Evolutionary conservation across 257 asterid genomes (phyloP).

Genomic region (Echites panduratus): DNA sequence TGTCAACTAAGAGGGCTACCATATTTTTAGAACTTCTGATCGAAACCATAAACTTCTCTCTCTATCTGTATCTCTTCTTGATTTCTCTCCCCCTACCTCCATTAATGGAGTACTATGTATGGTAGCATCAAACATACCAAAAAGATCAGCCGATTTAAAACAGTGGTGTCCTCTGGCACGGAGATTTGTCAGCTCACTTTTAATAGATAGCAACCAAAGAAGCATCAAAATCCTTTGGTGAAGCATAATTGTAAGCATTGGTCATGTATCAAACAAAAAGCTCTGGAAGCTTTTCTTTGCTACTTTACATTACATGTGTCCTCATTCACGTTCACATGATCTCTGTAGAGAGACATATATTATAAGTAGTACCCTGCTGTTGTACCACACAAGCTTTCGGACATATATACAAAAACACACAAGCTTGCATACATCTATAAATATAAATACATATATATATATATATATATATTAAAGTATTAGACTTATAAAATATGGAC

Average conservation of each 20-base stretch:
- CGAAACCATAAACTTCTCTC: neutral
- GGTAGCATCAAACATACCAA: neutral
- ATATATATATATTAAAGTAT: neutral
- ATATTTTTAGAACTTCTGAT: no score
- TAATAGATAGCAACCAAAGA: neutral
- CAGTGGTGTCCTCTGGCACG: neutral
- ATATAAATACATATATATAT: no score
- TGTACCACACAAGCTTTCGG: neutral
- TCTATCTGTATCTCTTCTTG: neutral
- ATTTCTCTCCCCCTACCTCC: neutral
- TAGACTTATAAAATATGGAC: neutral
- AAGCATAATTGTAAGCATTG: neutral
- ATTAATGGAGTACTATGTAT: neutral
- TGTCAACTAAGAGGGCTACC: no score
- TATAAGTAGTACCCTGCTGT: neutral
- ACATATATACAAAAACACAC: neutral
- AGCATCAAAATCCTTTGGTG: neutral
- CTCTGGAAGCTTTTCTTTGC: neutral
- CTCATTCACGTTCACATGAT: neutral
- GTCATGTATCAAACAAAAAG: neutral
- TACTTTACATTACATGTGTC: neutral
- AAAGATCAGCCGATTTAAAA: neutral
- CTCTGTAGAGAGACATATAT: neutral
- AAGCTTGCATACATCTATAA: neutral
- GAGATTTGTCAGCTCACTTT: slow-evolving; percentile 6